These are phyloP conservation scores for Erodium maritimum DNA, from an alignment of 345 rosid species.

Conservation along the genomic window DNA sequence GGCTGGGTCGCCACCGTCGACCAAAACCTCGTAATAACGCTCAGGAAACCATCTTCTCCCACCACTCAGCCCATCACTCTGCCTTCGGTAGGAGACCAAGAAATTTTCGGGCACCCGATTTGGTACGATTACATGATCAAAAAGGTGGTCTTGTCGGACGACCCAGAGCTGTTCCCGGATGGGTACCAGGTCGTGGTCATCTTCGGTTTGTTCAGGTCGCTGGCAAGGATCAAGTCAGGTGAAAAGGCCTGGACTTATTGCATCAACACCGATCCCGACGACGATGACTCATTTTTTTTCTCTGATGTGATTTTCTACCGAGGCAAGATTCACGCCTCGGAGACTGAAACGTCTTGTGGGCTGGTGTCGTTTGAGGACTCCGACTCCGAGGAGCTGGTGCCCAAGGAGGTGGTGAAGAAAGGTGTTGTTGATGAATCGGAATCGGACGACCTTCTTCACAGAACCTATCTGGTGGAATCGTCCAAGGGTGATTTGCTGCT, in stretches of 20 bases:
- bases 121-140: constrained; percentile 4
- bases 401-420: neutral
- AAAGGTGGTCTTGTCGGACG: neutral
- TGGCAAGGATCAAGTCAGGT: no score
- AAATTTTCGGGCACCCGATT: neutral
- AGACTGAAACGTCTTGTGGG: neutral
- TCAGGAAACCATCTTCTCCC: neutral
- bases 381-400: neutral
- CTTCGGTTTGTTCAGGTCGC: no score
- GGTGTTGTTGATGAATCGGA: neutral
- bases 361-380: neutral
- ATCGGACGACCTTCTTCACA: no score
- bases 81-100: neutral
- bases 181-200: neutral
- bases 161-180: neutral
- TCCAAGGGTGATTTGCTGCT: neutral
- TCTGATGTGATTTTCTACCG: neutral
- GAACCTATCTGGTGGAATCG: no score
- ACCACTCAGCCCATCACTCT: neutral
- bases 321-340: neutral
- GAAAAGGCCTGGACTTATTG: constrained; percentile 3
- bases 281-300: neutral
- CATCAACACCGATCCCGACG: neutral
- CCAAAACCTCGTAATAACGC: neutral
- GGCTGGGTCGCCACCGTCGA: constrained; percentile 8